Conservation (phyloP, 2,329 filamentous ascomycete species). For the Penicillium freii region DNA sequence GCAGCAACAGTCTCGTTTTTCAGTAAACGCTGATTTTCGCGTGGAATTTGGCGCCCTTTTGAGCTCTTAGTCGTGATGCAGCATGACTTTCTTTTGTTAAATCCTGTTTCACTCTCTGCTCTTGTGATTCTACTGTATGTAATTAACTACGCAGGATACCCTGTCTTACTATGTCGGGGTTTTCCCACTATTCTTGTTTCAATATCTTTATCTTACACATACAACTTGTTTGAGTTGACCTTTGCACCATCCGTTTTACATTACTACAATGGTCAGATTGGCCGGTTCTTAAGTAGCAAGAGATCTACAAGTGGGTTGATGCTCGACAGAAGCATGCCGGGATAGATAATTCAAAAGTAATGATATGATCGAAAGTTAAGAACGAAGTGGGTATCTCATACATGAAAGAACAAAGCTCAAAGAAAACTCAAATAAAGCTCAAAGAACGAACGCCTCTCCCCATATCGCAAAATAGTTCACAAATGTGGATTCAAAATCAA, state of each 20-base stretch:
- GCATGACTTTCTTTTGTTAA: constrained; percentile 24
- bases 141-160: constrained; percentile 28
- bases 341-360: background rate
- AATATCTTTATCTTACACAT: constrained; percentile 18
- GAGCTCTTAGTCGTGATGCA: constrained; percentile 9
- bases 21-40: constrained; percentile 7
- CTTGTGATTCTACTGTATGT: constrained; percentile 23
- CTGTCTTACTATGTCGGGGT: constrained; percentile 16
- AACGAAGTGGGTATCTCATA: constrained; percentile 8
- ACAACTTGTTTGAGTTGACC: background rate
- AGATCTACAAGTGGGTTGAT: background rate
- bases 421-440: background rate
- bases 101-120: constrained; percentile 21
- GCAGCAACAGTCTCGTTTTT: constrained; percentile 13
- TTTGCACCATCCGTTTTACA: background rate
- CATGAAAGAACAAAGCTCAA: background rate
- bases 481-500: constrained; percentile 11
- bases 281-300: background rate
- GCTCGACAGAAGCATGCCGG: too few species aligned
- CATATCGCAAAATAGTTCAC: background rate
- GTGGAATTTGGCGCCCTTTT: background rate
- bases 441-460: background rate
- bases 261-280: background rate
- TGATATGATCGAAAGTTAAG: background rate
- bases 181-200: constrained; percentile 20